phyloP scores from a whole-genome alignment of 1,284 basidiomycete genomes.

The Heimioporus retisporus region DNA sequence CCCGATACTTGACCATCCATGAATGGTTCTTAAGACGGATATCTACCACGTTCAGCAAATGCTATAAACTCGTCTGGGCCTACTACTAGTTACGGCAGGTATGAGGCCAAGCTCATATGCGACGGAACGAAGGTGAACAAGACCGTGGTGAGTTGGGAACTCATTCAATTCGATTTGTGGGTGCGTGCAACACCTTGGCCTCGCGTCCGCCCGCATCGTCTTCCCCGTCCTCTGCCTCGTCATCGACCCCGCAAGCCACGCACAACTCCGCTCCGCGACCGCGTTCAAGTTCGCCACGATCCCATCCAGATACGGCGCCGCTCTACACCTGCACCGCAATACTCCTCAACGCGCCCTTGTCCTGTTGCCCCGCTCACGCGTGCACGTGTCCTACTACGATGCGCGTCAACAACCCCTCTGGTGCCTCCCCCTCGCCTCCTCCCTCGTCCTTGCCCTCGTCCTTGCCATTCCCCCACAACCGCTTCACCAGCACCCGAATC shows the following conservation, averaged over 20 bases:
- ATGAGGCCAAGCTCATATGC: too few species aligned
- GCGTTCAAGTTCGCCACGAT: slow-evolving; percentile 72
- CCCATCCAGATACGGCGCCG: slow-evolving; percentile 57
- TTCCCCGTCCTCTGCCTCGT: slow-evolving; percentile 23
- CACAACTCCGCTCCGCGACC: slow-evolving; percentile 61
- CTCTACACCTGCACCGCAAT: slow-evolving; percentile 68
- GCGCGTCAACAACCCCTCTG: neutral
- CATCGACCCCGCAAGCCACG: slow-evolving; percentile 54
- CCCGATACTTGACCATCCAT: too few species aligned
- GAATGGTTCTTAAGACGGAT: too few species aligned
- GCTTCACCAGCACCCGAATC: slow-evolving; percentile 79
- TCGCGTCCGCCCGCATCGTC: slow-evolving; percentile 45
- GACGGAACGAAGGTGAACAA: too few species aligned
- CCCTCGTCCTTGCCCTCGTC: too few species aligned
- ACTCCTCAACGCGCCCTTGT: slow-evolving; percentile 70
- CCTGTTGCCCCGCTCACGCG: slow-evolving; percentile 81
- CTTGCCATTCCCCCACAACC: slow-evolving; percentile 49
- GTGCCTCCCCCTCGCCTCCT: too few species aligned
- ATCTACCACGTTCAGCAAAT: too few species aligned
- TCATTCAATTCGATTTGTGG: too few species aligned
- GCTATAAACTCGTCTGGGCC: too few species aligned
- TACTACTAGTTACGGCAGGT: too few species aligned
- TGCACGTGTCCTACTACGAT: slow-evolving; percentile 78
- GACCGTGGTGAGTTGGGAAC: too few species aligned
- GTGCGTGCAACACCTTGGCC: too few species aligned